phyloP scores from a whole-genome alignment of 805 yeast species.

The Ascoidea tarda region DNA sequence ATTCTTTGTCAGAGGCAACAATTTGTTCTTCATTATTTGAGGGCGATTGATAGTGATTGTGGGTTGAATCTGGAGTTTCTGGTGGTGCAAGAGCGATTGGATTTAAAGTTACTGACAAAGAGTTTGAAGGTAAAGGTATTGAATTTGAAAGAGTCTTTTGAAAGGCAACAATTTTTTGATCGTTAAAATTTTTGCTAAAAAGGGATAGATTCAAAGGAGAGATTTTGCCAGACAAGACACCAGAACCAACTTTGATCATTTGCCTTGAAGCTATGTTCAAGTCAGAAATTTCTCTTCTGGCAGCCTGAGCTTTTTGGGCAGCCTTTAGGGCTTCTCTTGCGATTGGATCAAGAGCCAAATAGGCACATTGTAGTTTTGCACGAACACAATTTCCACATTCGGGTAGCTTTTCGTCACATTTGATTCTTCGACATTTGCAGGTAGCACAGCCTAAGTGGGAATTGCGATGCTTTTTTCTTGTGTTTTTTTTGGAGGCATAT shows the following conservation, averaged over 20 bases:
- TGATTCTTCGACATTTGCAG: conserved; percentile 47
- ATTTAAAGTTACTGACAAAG: too few relatives aligned
- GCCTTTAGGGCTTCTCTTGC: conserved; percentile 33
- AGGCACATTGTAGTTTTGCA: conserved; percentile 33
- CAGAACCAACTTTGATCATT: background rate
- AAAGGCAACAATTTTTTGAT: too few relatives aligned
- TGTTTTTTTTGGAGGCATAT: conserved; percentile 4
- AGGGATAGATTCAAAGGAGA: too few relatives aligned
- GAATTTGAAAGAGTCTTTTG: too few relatives aligned
- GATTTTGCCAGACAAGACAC: too few relatives aligned
- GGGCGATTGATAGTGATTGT: too few relatives aligned
- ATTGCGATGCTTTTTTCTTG: conserved; percentile 49
- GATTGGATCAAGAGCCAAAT: conserved; percentile 29
- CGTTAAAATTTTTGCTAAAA: too few relatives aligned
- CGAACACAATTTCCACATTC: conserved; percentile 39
- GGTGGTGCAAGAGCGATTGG: too few relatives aligned
- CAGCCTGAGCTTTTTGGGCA: conserved; percentile 29
- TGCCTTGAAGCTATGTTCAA: background rate
- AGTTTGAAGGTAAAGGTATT: too few relatives aligned
- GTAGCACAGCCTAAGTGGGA: conserved; percentile 67
- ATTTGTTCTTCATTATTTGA: too few relatives aligned
- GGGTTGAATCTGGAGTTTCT: too few relatives aligned
- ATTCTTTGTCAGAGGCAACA: too few relatives aligned
- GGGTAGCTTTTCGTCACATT: conserved; percentile 54
- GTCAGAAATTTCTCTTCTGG: conserved; percentile 14